These are phyloP conservation scores for Penicillium rolfsii DNA, from an alignment of 2,329 filamentous ascomycete genomes.

Conservation along the genomic window DNA sequence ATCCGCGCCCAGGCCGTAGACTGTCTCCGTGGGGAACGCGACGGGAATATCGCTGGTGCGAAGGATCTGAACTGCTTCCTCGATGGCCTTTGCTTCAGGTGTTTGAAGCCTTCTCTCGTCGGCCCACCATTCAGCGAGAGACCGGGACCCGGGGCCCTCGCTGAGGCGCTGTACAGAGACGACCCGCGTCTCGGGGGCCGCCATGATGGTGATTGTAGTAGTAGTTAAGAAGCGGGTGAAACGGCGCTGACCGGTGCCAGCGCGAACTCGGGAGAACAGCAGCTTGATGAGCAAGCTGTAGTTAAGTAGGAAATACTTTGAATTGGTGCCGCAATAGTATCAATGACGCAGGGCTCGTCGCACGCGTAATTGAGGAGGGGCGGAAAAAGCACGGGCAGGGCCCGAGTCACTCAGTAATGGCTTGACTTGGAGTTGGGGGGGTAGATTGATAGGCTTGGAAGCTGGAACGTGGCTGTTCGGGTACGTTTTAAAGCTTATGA, in stretches of 20 bases:
- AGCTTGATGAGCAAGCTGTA: slow-evolving; percentile 29
- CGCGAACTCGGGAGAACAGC: slow-evolving; percentile 33
- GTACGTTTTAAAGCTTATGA: slow-evolving; percentile 12
- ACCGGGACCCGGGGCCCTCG: slow-evolving; percentile 36
- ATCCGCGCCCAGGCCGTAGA: slow-evolving; percentile 96
- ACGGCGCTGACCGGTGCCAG: slow-evolving; percentile 38
- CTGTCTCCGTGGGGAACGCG: slow-evolving; percentile 95
- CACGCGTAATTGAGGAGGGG: slow-evolving; percentile 25
- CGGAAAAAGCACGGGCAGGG: slow-evolving; percentile 12
- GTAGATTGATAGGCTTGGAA: background rate
- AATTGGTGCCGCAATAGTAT: background rate
- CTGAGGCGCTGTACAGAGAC: slow-evolving; percentile 45
- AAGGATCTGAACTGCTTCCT: slow-evolving; percentile 68
- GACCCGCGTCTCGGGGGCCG: slow-evolving; percentile 38
- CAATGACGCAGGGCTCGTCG: slow-evolving; percentile 27
- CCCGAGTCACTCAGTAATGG: slow-evolving; percentile 10
- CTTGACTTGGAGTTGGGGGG: background rate
- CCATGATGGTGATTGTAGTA: slow-evolving; percentile 23
- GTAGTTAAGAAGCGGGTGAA: slow-evolving; percentile 29
- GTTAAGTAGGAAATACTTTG: background rate
- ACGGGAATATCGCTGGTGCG: slow-evolving; percentile 72
- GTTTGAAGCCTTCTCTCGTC: slow-evolving; percentile 42
- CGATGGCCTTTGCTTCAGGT: slow-evolving; percentile 57
- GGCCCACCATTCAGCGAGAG: slow-evolving; percentile 46
- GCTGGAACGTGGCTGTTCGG: background rate